phyloP scores from a whole-genome alignment of 345 rosid species.

The Acer saccharum region DNA sequence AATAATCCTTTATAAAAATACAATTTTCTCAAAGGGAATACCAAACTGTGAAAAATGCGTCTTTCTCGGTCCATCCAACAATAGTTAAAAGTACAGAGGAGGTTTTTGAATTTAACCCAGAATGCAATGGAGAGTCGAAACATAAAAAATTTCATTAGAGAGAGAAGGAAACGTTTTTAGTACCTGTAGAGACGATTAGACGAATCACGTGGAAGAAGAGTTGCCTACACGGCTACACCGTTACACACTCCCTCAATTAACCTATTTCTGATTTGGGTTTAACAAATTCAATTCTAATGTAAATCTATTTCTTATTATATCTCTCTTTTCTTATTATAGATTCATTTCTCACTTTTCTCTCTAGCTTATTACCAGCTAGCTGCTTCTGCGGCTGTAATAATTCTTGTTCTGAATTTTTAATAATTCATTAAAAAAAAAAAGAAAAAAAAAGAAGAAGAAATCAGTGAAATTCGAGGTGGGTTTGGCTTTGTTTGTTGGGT shows the following conservation, averaged over 20 bases:
- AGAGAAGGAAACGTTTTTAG: slow-evolving; percentile 38
- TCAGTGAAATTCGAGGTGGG: slow-evolving; percentile 24
- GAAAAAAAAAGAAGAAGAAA: too few relatives aligned
- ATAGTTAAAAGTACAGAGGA: too few relatives aligned
- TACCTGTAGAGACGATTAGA: slow-evolving; percentile 31
- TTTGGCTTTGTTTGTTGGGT: slow-evolving; percentile 23
- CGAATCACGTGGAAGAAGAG: slow-evolving; percentile 48
- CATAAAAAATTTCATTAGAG: slow-evolving; percentile 23
- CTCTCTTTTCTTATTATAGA: slow-evolving; percentile 1
- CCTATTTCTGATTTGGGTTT: slow-evolving; percentile 31
- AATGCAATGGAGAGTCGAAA: too few relatives aligned
- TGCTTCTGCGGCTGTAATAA: slow-evolving; percentile 19
- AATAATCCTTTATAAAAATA: too few relatives aligned
- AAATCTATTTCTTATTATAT: neutral
- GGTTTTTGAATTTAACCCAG: too few relatives aligned
- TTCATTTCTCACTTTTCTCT: slow-evolving; percentile 5
- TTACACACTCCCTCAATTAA: slow-evolving; percentile 37
- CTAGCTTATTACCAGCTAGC: slow-evolving; percentile 7
- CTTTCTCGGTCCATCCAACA: too few relatives aligned
- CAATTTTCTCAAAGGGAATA: too few relatives aligned
- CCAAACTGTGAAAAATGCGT: too few relatives aligned
- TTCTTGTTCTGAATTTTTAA: neutral
- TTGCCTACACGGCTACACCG: slow-evolving; percentile 53
- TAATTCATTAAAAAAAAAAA: neutral
- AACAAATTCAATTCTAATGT: neutral